These are phyloP conservation scores for Apophysomyces trapeziformis DNA, from an alignment of 371 early-diverging fungal species.

Conservation along the genomic window DNA sequence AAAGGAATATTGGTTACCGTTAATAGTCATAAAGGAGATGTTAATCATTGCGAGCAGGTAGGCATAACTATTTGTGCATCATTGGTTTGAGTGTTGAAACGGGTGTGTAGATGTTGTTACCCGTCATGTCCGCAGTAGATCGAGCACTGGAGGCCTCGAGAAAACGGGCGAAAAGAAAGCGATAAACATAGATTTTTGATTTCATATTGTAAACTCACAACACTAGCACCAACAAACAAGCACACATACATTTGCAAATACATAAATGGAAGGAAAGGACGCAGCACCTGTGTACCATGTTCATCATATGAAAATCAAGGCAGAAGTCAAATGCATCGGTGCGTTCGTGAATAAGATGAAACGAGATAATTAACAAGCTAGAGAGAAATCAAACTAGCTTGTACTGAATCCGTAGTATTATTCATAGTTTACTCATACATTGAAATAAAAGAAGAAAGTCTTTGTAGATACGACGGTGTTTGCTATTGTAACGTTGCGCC, in stretches of 20 bases:
- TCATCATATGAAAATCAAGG: no score
- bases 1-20: constrained; percentile 46
- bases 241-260: not conserved
- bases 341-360: no score
- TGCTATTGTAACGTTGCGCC: no score
- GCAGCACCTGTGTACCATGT: no score
- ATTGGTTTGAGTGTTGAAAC: not conserved
- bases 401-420: no score
- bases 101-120: constrained; percentile 51
- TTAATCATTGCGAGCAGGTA: constrained; percentile 46
- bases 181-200: not conserved
- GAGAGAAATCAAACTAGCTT: no score
- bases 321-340: no score
- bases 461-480: no score
- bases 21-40: constrained; percentile 33
- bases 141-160: constrained; percentile 59
- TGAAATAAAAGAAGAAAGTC: no score
- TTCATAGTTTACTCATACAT: no score
- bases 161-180: constrained; percentile 38
- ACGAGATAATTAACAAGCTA: no score
- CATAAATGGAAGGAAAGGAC: not conserved
- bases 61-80: not conserved
- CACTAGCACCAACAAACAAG: not conserved
- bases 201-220: not conserved
- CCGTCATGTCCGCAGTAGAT: constrained; percentile 48